Evolutionary conservation across 257 asterid genomes (phyloP).

Genomic region (Solanum clarkiae): DNA sequence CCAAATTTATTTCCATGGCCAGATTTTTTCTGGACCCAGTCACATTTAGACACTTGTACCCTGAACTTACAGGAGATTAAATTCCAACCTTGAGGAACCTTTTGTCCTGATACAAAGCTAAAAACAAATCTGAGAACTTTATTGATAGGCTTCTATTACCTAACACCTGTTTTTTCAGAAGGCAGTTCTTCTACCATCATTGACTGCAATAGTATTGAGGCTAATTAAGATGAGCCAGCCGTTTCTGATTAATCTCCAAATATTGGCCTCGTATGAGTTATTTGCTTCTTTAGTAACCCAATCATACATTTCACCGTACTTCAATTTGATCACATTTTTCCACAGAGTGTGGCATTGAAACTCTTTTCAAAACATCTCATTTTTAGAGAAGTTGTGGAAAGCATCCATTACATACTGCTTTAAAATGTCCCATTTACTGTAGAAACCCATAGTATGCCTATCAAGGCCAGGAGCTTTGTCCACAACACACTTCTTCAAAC

Average conservation of each 20-base stretch:
- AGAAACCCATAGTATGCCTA: neutral
- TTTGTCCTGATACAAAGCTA: neutral
- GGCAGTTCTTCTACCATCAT: neutral
- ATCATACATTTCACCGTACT: neutral
- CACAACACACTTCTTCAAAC: neutral
- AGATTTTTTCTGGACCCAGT: neutral
- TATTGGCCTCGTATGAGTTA: neutral
- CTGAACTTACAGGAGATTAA: neutral
- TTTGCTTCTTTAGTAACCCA: neutral
- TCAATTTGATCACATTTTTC: neutral
- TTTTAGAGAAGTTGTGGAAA: neutral
- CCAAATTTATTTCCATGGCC: neutral
- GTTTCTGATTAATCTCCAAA: neutral
- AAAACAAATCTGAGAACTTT: neutral
- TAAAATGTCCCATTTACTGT: neutral
- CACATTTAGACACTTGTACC: neutral
- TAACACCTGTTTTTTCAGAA: neutral
- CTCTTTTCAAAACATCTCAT: neutral
- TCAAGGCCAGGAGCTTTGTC: neutral
- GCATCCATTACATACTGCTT: neutral
- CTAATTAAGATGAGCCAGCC: neutral
- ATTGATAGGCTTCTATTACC: neutral
- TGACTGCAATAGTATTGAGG: neutral
- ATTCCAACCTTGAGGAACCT: neutral
- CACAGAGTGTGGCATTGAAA: neutral